phyloP scores from a whole-genome alignment of 352 stramenopile genomes.

The Phytophthora niederhauseri region DNA sequence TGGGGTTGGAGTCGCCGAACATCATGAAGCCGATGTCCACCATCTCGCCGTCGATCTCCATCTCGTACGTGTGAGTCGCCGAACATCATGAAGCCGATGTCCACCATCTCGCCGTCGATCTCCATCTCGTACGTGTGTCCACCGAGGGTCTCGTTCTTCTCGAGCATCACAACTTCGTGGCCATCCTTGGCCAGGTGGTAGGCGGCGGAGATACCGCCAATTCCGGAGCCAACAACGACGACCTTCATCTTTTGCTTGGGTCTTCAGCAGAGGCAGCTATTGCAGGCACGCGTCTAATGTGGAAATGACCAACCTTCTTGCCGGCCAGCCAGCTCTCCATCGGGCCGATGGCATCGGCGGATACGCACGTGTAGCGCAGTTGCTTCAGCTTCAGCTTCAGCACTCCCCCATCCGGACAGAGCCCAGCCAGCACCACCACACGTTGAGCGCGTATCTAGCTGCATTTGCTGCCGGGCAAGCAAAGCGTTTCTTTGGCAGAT shows the following conservation, averaged over 20 bases:
- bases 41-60: conserved; percentile 87
- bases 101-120: conserved; percentile 84
- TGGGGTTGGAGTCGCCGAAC: conserved; percentile 91
- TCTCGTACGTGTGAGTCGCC: conserved; percentile 88
- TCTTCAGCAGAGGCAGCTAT: conserved; percentile 15
- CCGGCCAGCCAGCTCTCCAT: no score
- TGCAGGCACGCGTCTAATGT: conserved; percentile 29
- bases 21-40: conserved; percentile 92
- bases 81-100: conserved; percentile 93
- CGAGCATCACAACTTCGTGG: conserved; percentile 82
- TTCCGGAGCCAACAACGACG: conserved; percentile 85
- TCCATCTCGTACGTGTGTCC: conserved; percentile 90
- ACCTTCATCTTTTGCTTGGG: conserved; percentile 64
- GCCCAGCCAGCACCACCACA: conserved; percentile 21
- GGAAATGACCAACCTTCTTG: conserved; percentile 38
- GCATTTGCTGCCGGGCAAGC: conserved; percentile 6
- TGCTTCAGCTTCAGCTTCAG: conserved; percentile 33
- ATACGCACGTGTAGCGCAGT: conserved; percentile 23
- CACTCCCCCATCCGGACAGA: conserved; percentile 25
- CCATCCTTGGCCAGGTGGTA: conserved; percentile 87
- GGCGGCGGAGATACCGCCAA: conserved; percentile 81
- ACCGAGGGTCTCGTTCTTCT: conserved; percentile 84
- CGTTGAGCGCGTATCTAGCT: conserved; percentile 23
- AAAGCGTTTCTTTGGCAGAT: conserved; percentile 16
- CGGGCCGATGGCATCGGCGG: no score